Evolutionary conservation across 345 rosid genomes (phyloP).

Genomic region (Euphorbia peplus): DNA sequence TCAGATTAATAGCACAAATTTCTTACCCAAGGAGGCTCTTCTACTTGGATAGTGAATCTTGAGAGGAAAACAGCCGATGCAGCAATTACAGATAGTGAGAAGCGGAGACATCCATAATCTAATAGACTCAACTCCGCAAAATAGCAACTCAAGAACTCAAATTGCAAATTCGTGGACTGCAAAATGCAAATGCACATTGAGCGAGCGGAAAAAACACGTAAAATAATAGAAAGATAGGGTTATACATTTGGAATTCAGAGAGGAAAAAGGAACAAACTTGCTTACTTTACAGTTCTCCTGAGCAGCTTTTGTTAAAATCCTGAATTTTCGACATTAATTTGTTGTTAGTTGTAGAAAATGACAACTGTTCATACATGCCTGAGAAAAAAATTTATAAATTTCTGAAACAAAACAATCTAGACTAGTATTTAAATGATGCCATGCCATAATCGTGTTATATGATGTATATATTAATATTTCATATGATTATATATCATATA

Average conservation of each 20-base stretch:
- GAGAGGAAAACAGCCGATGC: slow-evolving; percentile 26
- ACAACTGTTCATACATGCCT: too few species aligned
- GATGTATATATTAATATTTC: too few species aligned
- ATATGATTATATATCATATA: too few species aligned
- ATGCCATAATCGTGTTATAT: too few species aligned
- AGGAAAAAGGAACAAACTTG: too few species aligned
- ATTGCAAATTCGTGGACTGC: slow-evolving; percentile 16
- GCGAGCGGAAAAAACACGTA: too few species aligned
- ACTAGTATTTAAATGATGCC: too few species aligned
- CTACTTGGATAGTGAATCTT: slow-evolving; percentile 13
- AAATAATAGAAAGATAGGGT: too few species aligned
- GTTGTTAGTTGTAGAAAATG: background rate
- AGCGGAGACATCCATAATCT: slow-evolving; percentile 17
- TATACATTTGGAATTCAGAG: background rate
- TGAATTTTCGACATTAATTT: slow-evolving; percentile 1
- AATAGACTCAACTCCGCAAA: slow-evolving; percentile 19
- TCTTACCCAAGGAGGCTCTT: slow-evolving; percentile 29
- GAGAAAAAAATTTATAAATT: too few species aligned
- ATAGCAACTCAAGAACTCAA: too few species aligned
- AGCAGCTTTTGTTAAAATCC: slow-evolving; percentile 17
- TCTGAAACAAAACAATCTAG: too few species aligned
- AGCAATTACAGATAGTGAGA: slow-evolving; percentile 25
- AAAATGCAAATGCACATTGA: too few species aligned
- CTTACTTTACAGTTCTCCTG: slow-evolving; percentile 11
- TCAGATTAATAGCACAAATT: background rate